Evolutionary conservation across 805 yeast genomes (phyloP), one percentile per base, ranked within the genome.

Genomic region (Ogataea populi-albae): DNA sequence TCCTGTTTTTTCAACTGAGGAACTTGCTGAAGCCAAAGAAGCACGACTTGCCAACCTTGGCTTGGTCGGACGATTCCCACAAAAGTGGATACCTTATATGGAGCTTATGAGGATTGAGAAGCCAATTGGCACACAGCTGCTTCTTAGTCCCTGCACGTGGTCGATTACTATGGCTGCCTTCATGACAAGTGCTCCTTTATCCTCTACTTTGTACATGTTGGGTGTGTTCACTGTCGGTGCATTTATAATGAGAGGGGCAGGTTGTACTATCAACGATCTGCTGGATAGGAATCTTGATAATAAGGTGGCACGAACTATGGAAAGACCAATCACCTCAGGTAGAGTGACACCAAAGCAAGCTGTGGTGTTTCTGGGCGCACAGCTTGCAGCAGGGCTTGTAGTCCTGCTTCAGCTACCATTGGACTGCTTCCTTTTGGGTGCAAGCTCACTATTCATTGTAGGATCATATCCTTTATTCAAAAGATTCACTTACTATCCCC

Each of bases 401-500:
- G 78, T 93, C 5, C 64, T 93, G 26, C 57, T 83, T 16, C 69
- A 78, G 26, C 65, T 93, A 32, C 98, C 98, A 0, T 57, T 73
- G 30, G 84, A 82, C 39, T 86, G 97, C 55, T 87, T 91, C 67
- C 57, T 75, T 45, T 59, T 91, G 10, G 98, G 96, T 6, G 83
- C 95, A 0, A 68, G 81, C 1, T 84, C 96, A 1, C 64, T 93
- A 40, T 75, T 85, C 0, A 71, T 89, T 8, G 91, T 93, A 6
- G 79, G 82, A 32, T 73, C 94, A 0, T 93, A 93, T 58, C 99
- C 99, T 1, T 66, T 91, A 30, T 93, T 93, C 67, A 93, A 93
- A 57, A 70, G 98, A 53, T 83, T 91, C 58, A 93, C 99, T 0
- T 87, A 91, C 59, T 93, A 91, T 58, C 99, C 99, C 11, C 99